These are phyloP conservation scores for Stagonosporopsis cucurbitacearum DNA, from an alignment of 2,329 filamentous ascomycete genomes.

Conservation along the genomic window DNA sequence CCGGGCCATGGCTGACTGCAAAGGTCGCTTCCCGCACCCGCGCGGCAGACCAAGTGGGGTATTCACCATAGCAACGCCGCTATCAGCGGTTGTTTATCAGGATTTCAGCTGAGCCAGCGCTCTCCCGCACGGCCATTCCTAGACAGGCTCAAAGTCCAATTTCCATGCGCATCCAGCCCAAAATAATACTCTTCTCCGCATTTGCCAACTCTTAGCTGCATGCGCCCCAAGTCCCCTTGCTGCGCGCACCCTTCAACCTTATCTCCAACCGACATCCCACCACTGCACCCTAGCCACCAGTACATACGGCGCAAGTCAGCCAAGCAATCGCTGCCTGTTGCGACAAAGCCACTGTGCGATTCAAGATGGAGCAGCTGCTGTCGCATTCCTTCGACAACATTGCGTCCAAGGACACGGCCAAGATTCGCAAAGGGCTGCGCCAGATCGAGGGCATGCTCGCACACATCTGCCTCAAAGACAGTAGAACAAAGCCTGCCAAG, in stretches of 20 bases:
- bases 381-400: constrained; percentile 96
- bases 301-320: constrained; percentile 3
- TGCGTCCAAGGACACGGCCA: constrained; percentile 85
- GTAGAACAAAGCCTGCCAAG: constrained; percentile 41
- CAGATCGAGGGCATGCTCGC: constrained; percentile 94
- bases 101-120: constrained; percentile 15
- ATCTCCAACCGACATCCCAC: constrained; percentile 6
- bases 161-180: constrained; percentile 24
- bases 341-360: constrained; percentile 10
- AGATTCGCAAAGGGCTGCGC: constrained; percentile 90
- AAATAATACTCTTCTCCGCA: constrained; percentile 34
- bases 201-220: constrained; percentile 35
- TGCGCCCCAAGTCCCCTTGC: constrained; percentile 26
- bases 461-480: constrained; percentile 82
- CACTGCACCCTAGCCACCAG: constrained; percentile 9
- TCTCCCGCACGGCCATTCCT: constrained; percentile 22
- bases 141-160: constrained; percentile 21
- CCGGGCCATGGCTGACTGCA: constrained; percentile 4
- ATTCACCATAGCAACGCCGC: constrained; percentile 17
- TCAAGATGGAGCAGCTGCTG: constrained; percentile 83
- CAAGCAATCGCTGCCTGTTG: constrained; percentile 5
- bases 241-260: constrained; percentile 14
- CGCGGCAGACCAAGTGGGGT: constrained; percentile 16
- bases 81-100: constrained; percentile 22
- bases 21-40: constrained; percentile 12